Evolutionary conservation across 1,284 basidiomycete species (phyloP), one percentile per base, ranked within the genome.

Genomic region (Ceratobasidium sp.): DNA sequence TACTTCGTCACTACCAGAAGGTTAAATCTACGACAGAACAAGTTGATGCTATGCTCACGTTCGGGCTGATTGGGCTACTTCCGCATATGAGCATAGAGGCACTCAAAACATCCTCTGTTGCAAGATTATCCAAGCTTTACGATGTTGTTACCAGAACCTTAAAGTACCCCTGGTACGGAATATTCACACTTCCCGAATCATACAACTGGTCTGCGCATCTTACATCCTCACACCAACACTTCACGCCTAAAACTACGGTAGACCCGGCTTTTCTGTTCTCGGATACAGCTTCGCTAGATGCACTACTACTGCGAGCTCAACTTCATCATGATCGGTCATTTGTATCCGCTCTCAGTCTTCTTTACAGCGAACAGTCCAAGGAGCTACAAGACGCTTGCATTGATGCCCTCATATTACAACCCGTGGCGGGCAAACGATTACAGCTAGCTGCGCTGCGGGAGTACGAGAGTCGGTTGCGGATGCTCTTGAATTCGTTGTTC

Each of bases 301-400:
- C 9, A 17, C 26, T n/a, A 26, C 26, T 56, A 17, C 9, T 56
- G 54, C 54, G 23, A 56, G 54, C 54, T 56, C 20, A 23, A n/a
- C 54, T 56, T 56, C 23, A 10, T 56, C 54, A 56, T 56, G 20
- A 56, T 9, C 9, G 26, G 54, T 56, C 26, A 26, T 56, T 56
- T 26, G 23, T 56, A 10, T 26, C 54, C 9, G 54, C 54, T 26
- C 23, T 56, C 20, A 23, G 15, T 23, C 9, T 56, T n/a, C 23
- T 20, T 26, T 26, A 9, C 54, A 10, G 9, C 26, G 54, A 10
- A 23, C 9, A n/a, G 54, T n/a, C 54, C 54, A 56, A 56, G 20
- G 23, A 56, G 15, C 20, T 56, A n/a, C 54, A 56, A 56, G 54
- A 56, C 54, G 23, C 54, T n/a, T 56, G 54, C 20, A 56, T 56